Evolutionary conservation across 1,139 yeast genomes (phyloP).

Genomic region (Yamadazyma atlantica): DNA sequence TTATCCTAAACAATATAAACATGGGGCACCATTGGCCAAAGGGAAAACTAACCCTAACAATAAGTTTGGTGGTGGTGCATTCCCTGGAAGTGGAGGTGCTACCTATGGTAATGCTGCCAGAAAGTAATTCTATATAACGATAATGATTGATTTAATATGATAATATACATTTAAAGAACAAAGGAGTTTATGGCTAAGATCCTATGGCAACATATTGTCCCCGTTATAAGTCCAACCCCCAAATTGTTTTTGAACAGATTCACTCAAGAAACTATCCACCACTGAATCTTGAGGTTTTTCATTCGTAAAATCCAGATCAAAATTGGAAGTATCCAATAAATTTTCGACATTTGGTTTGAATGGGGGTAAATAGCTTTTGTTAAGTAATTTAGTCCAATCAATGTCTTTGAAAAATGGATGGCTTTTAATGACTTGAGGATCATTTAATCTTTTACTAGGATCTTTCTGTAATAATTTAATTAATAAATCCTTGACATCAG

Average conservation of each 20-base stretch:
- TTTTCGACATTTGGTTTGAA: constrained; percentile 90
- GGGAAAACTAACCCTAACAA: constrained; percentile 23
- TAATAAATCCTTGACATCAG: constrained; percentile 83
- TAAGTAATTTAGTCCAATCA: constrained; percentile 83
- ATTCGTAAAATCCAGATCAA: constrained; percentile 88
- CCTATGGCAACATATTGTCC: constrained; percentile 25
- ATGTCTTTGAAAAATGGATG: constrained; percentile 89
- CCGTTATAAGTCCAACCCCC: constrained; percentile 99
- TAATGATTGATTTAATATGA: background rate
- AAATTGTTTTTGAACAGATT: constrained; percentile 91
- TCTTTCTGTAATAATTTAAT: constrained; percentile 79
- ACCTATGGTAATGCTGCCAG: constrained; percentile 43
- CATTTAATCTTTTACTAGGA: constrained; percentile 76
- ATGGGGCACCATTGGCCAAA: constrained; percentile 38
- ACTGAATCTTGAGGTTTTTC: constrained; percentile 96
- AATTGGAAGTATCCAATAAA: constrained; percentile 86
- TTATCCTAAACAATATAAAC: constrained; percentile 27
- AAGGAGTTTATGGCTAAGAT: background rate
- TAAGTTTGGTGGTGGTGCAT: constrained; percentile 30
- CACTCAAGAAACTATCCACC: constrained; percentile 86
- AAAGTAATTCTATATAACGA: constrained; percentile 14
- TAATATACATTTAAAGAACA: background rate
- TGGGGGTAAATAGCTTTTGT: constrained; percentile 92
- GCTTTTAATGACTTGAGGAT: constrained; percentile 79
- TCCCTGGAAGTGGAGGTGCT: constrained; percentile 43